A percentile compares a stretch with the other conserved stretches of the same genome.
phyloP scores from a whole-genome alignment of 106 monocot species.

The Posidonia australis region DNA sequence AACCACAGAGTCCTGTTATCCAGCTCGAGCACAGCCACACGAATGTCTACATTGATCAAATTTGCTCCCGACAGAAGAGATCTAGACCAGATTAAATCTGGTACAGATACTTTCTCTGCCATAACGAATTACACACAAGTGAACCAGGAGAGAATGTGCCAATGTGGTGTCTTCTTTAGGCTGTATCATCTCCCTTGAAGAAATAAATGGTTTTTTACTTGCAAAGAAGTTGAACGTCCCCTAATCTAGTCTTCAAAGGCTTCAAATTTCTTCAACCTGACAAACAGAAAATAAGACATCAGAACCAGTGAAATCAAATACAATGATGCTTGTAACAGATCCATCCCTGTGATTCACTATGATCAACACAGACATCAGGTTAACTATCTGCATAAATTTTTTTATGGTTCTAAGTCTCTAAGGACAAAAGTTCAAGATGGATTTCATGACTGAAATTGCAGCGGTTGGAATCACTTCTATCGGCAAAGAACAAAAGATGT shows the following conservation, averaged over 20 bases:
- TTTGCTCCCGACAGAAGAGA: no score
- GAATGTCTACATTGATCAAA: neutral
- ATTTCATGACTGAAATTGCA: no score
- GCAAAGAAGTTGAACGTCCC: neutral
- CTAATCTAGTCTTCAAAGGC: neutral
- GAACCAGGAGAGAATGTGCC: neutral
- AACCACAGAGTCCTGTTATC: no score
- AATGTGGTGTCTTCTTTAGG: neutral
- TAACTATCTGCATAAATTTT: neutral
- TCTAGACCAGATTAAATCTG: neutral
- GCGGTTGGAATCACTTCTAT: no score
- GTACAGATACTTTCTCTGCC: neutral
- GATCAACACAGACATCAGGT: neutral
- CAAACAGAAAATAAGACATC: neutral
- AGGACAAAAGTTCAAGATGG: no score
- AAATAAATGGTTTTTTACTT: neutral
- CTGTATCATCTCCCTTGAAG: neutral
- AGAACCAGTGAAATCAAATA: neutral
- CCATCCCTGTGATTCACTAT: neutral
- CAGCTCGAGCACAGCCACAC: no score
- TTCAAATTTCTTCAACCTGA: slow-evolving; percentile 3
- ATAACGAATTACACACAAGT: neutral
- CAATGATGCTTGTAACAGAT: neutral
- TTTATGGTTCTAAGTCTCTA: no score
- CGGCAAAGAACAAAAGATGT: no score